Percentiles rank a stretch among this genome's conserved stretches.
Evolutionary conservation across 2,329 filamentous ascomycete genomes (phyloP).

Genomic region (Sphaerulina populicola): DNA sequence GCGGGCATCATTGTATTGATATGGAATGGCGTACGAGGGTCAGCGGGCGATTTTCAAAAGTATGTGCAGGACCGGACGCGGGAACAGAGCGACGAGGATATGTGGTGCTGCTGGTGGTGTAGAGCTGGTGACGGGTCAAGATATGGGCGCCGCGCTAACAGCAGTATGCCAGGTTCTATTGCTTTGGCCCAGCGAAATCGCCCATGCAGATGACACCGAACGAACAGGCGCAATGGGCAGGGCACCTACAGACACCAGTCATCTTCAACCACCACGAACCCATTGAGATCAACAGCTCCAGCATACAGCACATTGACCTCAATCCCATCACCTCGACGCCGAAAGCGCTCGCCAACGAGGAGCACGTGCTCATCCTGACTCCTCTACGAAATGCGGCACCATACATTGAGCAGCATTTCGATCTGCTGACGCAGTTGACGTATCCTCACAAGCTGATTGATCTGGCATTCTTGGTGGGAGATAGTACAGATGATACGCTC

Average conservation of each 20-base stretch:
- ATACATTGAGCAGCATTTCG: slow-evolving; percentile 83
- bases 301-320: slow-evolving; percentile 72
- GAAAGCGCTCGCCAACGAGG: slow-evolving; percentile 69
- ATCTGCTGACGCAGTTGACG: slow-evolving; percentile 77
- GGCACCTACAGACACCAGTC: slow-evolving; percentile 82
- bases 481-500: slow-evolving; percentile 83
- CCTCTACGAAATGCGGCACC: slow-evolving; percentile 81
- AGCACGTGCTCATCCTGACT: slow-evolving; percentile 84
- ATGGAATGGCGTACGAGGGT: slow-evolving; percentile 77
- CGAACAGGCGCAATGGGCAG: slow-evolving; percentile 82
- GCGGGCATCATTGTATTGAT: slow-evolving; percentile 65
- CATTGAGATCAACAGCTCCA: slow-evolving; percentile 70
- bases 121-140: not conserved
- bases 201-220: slow-evolving; percentile 92
- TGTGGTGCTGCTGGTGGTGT: no score
- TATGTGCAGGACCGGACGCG: slow-evolving; percentile 39
- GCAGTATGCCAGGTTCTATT: slow-evolving; percentile 66
- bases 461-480: slow-evolving; percentile 85
- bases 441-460: slow-evolving; percentile 96
- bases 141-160: slow-evolving; percentile 3
- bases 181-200: slow-evolving; percentile 90
- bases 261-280: slow-evolving; percentile 93
- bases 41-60: slow-evolving; percentile 85
- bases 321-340: slow-evolving; percentile 75
- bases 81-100: no score